Conservation (phyloP, 768 basidiomycete genomes). For the Phanerochaete sordida region DNA sequence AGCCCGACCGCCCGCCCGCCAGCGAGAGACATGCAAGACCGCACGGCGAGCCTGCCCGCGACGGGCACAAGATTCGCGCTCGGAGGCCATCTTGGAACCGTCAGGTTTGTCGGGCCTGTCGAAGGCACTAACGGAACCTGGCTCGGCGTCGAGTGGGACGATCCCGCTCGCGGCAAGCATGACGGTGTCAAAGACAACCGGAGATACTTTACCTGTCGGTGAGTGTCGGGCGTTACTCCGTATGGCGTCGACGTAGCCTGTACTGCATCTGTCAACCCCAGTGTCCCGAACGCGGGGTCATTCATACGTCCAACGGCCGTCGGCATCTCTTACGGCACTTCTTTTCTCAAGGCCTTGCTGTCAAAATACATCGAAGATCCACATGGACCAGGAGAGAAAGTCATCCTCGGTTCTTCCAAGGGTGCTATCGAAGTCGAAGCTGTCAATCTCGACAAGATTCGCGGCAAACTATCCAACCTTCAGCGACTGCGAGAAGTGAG, state of each 20-base stretch:
- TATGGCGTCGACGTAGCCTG: slow-evolving; percentile 2
- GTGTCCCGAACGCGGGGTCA: slow-evolving; percentile 63
- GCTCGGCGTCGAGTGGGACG: slow-evolving; percentile 99
- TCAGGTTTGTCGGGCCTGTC: slow-evolving; percentile 67
- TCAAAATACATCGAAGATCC: slow-evolving; percentile 73
- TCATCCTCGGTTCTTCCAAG: slow-evolving; percentile 77
- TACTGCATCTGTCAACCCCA: slow-evolving; percentile 23
- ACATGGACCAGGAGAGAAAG: slow-evolving; percentile 55
- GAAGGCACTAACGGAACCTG: slow-evolving; percentile 64
- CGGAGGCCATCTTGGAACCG: slow-evolving; percentile 57
- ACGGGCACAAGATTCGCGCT: slow-evolving; percentile 55
- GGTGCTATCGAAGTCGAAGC: slow-evolving; percentile 86
- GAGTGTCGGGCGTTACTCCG: slow-evolving; percentile 23
- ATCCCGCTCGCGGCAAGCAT: slow-evolving; percentile 80
- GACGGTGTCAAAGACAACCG: slow-evolving; percentile 76
- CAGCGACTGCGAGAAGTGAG: slow-evolving; percentile 74
- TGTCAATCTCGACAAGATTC: slow-evolving; percentile 76
- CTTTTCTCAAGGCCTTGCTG: slow-evolving; percentile 72
- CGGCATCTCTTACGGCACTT: slow-evolving; percentile 50
- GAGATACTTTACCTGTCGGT: slow-evolving; percentile 80
- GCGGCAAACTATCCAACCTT: slow-evolving; percentile 63
- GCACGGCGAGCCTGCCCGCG: slow-evolving; percentile 20
- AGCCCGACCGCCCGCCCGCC: no score
- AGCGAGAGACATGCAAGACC: neutral
- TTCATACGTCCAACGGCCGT: slow-evolving; percentile 72